Evolutionary conservation across 345 rosid species (phyloP).

Genomic region (Euphorbia peplus): DNA sequence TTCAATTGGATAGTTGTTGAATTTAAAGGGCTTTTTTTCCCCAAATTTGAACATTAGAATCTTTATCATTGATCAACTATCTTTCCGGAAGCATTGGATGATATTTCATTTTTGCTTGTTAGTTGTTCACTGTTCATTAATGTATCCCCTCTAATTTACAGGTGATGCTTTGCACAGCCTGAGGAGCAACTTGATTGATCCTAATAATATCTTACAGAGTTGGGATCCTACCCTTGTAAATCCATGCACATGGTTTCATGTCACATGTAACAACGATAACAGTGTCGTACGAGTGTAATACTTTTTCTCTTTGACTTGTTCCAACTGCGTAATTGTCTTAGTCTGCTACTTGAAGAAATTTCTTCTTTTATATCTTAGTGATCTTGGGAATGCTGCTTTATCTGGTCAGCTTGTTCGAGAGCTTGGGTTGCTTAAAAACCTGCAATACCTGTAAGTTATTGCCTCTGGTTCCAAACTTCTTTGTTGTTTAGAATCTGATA

Average conservation of each 20-base stretch:
- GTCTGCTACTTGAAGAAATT: slow-evolving; percentile 7
- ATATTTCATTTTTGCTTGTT: neutral
- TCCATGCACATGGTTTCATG: slow-evolving; percentile 98
- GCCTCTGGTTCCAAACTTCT: slow-evolving; percentile 2
- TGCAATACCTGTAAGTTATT: slow-evolving; percentile 80
- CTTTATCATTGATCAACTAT: neutral
- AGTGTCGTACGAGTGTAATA: slow-evolving; percentile 92
- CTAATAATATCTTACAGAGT: slow-evolving; percentile 89
- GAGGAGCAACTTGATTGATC: slow-evolving; percentile 69
- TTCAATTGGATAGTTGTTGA: neutral
- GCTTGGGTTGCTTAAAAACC: slow-evolving; percentile 85
- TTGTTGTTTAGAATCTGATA: no score
- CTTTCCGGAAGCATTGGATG: neutral
- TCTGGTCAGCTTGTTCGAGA: slow-evolving; percentile 94
- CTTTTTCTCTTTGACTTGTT: slow-evolving; percentile 15
- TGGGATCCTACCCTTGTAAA: slow-evolving; percentile 99
- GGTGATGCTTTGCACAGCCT: slow-evolving; percentile 95
- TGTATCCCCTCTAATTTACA: slow-evolving; percentile 27
- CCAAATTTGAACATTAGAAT: no score
- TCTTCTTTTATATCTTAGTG: slow-evolving; percentile 42
- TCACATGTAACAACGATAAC: slow-evolving; percentile 90
- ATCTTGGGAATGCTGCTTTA: slow-evolving; percentile 92
- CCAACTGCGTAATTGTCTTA: neutral
- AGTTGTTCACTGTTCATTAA: neutral
- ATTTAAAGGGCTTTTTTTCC: neutral